Evolutionary conservation across 139 green algal species (phyloP).

Genomic region (Chlamydomonas schloesseri): DNA sequence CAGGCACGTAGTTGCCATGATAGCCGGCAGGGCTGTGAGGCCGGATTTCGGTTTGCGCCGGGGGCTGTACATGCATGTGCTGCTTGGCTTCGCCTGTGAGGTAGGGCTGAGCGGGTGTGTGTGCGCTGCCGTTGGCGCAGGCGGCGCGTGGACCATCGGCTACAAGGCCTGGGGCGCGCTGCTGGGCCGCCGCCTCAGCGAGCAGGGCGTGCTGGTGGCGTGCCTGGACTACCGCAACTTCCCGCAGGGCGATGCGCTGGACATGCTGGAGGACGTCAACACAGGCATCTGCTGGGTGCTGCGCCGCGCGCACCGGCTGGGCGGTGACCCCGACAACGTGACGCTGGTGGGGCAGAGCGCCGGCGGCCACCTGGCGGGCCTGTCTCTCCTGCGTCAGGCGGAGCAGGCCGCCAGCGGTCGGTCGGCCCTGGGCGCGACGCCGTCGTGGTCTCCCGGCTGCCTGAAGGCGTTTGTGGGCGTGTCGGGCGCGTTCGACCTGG

Average conservation of each 20-base stretch:
- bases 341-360: constrained; percentile 91
- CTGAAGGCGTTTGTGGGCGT: constrained; percentile 73
- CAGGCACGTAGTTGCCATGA: constrained; percentile 63
- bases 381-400: constrained; percentile 82
- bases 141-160: constrained; percentile 95
- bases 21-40: too few species aligned
- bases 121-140: constrained; percentile 50
- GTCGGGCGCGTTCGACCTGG: constrained; percentile 87
- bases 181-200: constrained; percentile 82
- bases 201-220: constrained; percentile 87
- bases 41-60: too few species aligned
- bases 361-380: constrained; percentile 84
- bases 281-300: constrained; percentile 90
- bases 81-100: too few species aligned
- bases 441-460: constrained; percentile 66
- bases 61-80: too few species aligned
- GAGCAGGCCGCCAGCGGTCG: not conserved
- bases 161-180: constrained; percentile 97
- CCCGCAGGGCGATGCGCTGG: constrained; percentile 82
- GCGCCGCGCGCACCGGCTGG: constrained; percentile 68
- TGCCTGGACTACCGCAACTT: constrained; percentile 98
- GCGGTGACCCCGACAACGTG: constrained; percentile 81
- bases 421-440: constrained; percentile 22
- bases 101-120: too few species aligned
- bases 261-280: constrained; percentile 96